Evolutionary conservation across 2,329 filamentous ascomycete species (phyloP), one percentile per base, ranked within the genome.

Genomic region (Ophiobolus disseminans): DNA sequence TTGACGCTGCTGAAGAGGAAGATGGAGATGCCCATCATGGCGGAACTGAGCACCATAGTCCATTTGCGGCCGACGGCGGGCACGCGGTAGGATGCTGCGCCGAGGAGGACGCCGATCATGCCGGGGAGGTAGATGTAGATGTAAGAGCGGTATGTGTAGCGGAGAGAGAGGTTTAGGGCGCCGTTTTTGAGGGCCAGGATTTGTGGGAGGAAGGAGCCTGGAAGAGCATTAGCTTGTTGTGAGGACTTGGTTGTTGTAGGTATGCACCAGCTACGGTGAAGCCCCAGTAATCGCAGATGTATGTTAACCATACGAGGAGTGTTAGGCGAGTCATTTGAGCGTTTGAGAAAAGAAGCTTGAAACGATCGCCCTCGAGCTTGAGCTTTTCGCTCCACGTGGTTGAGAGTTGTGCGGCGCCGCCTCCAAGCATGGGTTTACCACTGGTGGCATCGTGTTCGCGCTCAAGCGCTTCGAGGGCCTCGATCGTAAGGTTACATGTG

Each of bases 41-140:
- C 70, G 2, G 73, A 70, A 0, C 75, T 76, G 25, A 78, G 51
- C 9, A 76, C 68, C 72, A 79, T 76, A 8, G 76, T 76, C 63
- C 68, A 75, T 59, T 79, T 78, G 30, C 75, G 73, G 22, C 76
- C 76, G n/a, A 78, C 39, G n/a, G 53, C 50, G 1, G 76, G 58
- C 36, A 77, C 73, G 60, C 74, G 61, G 69, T 81, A 82, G 68
- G 79, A 74, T 1, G 70, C 56, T 0, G 77, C 72, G 1, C 78
- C 80, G 2, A 82, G 60, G 0, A 82, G 64, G 1, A 82, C 81
- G 17, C 78, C 81, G 0, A 81, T 48, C 7, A 80, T 77, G 2
- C 81, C 80, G 0, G 80, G 80, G 0, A 77, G 70, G 63, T 82
- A 82, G 2, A 81, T 82, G 58, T 79, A 80, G 25, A 83, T 75